Percentiles rank a stretch among this genome's conserved stretches.
Conservation (phyloP, 805 yeast species). For the Metschnikowia cubensis region DNA sequence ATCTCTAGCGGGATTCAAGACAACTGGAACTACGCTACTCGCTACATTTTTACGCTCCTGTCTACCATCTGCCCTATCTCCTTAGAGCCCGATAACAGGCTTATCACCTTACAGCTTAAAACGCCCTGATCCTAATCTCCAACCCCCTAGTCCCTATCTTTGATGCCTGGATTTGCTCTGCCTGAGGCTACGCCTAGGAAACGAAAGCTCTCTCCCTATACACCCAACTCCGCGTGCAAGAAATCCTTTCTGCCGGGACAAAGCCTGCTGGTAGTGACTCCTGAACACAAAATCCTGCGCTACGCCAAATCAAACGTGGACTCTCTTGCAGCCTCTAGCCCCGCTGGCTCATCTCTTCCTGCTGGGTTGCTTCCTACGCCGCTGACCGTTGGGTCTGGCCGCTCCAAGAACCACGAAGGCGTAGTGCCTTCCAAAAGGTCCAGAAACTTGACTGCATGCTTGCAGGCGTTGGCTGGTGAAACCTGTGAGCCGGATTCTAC, state of each 20-base stretch:
- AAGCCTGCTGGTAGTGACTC: not conserved
- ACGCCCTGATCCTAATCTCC: not conserved
- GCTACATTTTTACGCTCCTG: not conserved
- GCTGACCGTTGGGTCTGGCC: conserved; percentile 17
- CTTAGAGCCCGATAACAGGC: too few species aligned
- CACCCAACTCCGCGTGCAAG: not conserved
- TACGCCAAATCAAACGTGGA: not conserved
- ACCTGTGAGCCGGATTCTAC: not conserved
- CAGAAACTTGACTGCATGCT: conserved; percentile 1
- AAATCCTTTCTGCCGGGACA: not conserved
- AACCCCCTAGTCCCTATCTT: not conserved
- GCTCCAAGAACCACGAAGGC: conserved; percentile 3
- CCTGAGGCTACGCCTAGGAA: not conserved
- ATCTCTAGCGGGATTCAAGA: too few species aligned
- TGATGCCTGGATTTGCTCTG: conserved; percentile 1
- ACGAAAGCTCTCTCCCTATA: not conserved
- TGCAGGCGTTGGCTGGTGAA: conserved; percentile 2
- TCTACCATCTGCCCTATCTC: too few species aligned
- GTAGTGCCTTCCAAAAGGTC: not conserved
- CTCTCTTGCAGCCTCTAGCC: not conserved
- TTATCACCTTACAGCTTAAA: too few species aligned
- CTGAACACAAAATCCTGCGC: not conserved
- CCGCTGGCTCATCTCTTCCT: not conserved
- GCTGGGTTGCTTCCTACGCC: conserved; percentile 14
- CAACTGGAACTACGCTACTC: too few species aligned